These are phyloP conservation scores for Chenopodium album DNA, from an alignment of 148 eudicot genomes.

Conservation along the genomic window DNA sequence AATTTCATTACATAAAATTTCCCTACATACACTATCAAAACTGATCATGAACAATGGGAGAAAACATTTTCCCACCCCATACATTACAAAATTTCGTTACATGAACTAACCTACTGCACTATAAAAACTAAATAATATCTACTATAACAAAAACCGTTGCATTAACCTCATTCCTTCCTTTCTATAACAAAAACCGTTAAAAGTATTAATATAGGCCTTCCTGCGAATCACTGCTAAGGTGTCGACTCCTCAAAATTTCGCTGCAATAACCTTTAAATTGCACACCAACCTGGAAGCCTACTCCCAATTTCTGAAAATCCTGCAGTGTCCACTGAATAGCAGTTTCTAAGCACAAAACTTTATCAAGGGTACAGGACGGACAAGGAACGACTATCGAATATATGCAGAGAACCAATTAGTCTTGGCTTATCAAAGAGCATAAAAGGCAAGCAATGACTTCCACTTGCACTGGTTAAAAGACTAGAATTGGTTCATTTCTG, in stretches of 20 bases:
- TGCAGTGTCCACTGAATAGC: neutral
- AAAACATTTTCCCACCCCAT: neutral
- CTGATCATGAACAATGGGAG: neutral
- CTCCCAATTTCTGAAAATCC: neutral
- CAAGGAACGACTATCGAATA: neutral
- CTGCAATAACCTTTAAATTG: neutral
- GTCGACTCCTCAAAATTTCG: neutral
- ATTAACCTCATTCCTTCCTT: neutral
- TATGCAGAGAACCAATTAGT: neutral
- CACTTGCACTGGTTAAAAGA: neutral
- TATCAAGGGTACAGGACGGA: neutral
- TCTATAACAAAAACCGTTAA: neutral
- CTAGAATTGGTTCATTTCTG: neutral
- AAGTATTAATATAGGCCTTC: neutral
- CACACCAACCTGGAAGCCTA: neutral
- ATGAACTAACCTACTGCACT: neutral
- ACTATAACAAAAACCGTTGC: neutral
- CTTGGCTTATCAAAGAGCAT: neutral
- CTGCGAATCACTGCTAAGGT: neutral
- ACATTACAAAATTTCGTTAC: too few relatives aligned
- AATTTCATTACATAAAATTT: too few relatives aligned
- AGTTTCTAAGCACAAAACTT: neutral
- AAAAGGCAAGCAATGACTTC: neutral
- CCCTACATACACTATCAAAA: too few relatives aligned
- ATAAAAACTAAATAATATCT: neutral